These are phyloP conservation scores for Ogataea polymorpha DNA, from an alignment of 805 yeast species.

Conservation along the genomic window DNA sequence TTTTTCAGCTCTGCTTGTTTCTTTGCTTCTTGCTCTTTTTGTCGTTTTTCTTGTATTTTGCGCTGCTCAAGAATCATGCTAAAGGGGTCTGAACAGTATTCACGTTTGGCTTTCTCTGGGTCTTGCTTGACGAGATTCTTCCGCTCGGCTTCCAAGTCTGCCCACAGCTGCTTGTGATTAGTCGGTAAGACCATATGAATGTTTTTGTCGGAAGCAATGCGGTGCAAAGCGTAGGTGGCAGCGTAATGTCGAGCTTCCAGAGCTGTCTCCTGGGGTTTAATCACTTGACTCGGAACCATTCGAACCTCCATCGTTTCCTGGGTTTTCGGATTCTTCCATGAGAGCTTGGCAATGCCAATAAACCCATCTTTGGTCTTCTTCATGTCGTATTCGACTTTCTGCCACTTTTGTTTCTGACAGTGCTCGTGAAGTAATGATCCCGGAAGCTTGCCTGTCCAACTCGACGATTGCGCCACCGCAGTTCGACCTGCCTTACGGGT, in stretches of 20 bases:
- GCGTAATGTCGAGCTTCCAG: slow-evolving; percentile 87
- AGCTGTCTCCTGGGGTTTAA: slow-evolving; percentile 72
- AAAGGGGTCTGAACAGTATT: slow-evolving; percentile 78
- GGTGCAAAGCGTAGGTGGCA: slow-evolving; percentile 82
- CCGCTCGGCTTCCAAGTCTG: slow-evolving; percentile 61
- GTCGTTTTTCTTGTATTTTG: slow-evolving; percentile 39
- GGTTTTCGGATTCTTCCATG: slow-evolving; percentile 79
- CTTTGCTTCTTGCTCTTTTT: slow-evolving; percentile 46
- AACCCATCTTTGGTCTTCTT: slow-evolving; percentile 47
- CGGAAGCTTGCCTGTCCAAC: slow-evolving; percentile 96
- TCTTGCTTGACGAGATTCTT: slow-evolving; percentile 44
- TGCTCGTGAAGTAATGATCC: slow-evolving; percentile 81
- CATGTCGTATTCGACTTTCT: slow-evolving; percentile 77
- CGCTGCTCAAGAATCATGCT: slow-evolving; percentile 56
- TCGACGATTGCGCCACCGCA: slow-evolving; percentile 62
- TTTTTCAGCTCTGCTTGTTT: slow-evolving; percentile 49
- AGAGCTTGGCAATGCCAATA: slow-evolving; percentile 60
- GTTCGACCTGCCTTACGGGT: slow-evolving; percentile 17
- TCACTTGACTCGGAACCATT: slow-evolving; percentile 48
- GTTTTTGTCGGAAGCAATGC: slow-evolving; percentile 78
- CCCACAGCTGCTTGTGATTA: slow-evolving; percentile 78
- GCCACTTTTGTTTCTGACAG: slow-evolving; percentile 89
- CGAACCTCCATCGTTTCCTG: slow-evolving; percentile 58
- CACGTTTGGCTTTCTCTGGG: slow-evolving; percentile 44
- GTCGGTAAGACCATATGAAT: slow-evolving; percentile 85